Evolutionary conservation across 176 grass and related monocot species (phyloP), one percentile per base, ranked within the genome.

Genomic region (Avena atlantica): DNA sequence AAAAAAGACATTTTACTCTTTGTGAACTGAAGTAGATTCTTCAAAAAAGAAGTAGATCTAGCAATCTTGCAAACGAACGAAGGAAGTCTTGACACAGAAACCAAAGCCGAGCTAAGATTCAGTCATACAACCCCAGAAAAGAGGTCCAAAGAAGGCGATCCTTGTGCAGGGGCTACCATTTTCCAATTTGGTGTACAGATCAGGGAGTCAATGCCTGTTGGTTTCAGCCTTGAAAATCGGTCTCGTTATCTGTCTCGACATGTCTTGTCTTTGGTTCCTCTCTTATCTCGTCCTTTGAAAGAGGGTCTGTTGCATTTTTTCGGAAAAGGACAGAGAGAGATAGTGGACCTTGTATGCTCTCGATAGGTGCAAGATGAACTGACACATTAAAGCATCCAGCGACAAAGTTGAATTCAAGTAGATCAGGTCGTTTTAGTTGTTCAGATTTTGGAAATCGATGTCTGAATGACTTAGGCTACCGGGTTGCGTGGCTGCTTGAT

Each of bases 141-240:
- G 14, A 13, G 50, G 53, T 56, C 20, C 4, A 34, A 23, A 58
- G 8, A 21, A 40, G 50, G 53, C 8, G 34, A 70, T 8, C 1
- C 65, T 21, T 83, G 12, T 24, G 14, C 15, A 51, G 10, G 19
- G 24, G 2, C 50, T 0, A 3, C 17, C 36, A 70, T 70, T 83
- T 27, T 45, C 21, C 36, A 44, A 37, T 70, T 72, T 29, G 65
- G 25, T 36, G 50, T 55, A 29, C 42, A 44, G 42, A 5, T 71
- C 16, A 62, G 14, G 24, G 9, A 63, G 70, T 84, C 70, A 84
- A 75, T 75, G 23, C 23, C 37, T 61, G 34, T n/a, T 20, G 17
- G 24, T 84, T 84, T 62, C 56, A n/a, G 40, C 42, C 42, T 48
- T 80, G 37, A 64, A 80, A 81, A 20, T 64, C 6, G 21, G 4